Percentiles rank a stretch among this genome's conserved stretches.
Evolutionary conservation across 768 basidiomycete genomes (phyloP).

Genomic region (Arthromyces matolae): DNA sequence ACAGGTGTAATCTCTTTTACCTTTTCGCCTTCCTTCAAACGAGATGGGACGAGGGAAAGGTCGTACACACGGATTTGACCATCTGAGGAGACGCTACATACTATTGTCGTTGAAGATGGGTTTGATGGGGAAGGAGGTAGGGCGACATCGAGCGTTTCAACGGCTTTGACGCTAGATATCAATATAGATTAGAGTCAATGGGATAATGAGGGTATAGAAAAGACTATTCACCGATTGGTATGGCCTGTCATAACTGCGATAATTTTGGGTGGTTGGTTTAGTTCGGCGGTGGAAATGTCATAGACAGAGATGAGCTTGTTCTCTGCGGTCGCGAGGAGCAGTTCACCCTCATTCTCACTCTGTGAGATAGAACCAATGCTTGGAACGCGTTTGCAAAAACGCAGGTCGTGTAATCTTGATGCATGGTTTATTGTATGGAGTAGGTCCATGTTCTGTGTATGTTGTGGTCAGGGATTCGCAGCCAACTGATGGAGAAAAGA

Average conservation of each 20-base stretch:
- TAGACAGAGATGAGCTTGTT: constrained; percentile 87
- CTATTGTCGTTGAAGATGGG: constrained; percentile 48
- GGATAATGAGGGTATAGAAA: neutral
- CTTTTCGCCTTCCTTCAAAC: constrained; percentile 13
- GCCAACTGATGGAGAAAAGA: neutral
- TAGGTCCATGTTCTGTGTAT: constrained; percentile 68
- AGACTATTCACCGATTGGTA: constrained; percentile 65
- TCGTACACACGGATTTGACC: constrained; percentile 81
- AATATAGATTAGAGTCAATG: neutral
- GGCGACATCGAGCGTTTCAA: constrained; percentile 62
- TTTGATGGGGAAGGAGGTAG: constrained; percentile 41
- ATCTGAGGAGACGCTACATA: constrained; percentile 84
- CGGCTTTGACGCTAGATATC: constrained; percentile 66
- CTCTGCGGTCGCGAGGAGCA: constrained; percentile 84
- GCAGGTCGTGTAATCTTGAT: constrained; percentile 80
- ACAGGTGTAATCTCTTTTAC: constrained; percentile 20
- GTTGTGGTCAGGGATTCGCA: neutral
- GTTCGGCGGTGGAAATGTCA: constrained; percentile 47
- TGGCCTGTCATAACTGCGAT: constrained; percentile 78
- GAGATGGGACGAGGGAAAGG: constrained; percentile 45
- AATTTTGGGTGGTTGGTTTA: constrained; percentile 45
- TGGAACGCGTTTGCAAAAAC: constrained; percentile 62
- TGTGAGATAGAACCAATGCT: too few relatives aligned
- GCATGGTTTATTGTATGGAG: constrained; percentile 71
- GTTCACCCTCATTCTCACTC: constrained; percentile 49